Evolutionary conservation across 2,329 filamentous ascomycete species (phyloP).

Genomic region (Lachnellula willkommii): DNA sequence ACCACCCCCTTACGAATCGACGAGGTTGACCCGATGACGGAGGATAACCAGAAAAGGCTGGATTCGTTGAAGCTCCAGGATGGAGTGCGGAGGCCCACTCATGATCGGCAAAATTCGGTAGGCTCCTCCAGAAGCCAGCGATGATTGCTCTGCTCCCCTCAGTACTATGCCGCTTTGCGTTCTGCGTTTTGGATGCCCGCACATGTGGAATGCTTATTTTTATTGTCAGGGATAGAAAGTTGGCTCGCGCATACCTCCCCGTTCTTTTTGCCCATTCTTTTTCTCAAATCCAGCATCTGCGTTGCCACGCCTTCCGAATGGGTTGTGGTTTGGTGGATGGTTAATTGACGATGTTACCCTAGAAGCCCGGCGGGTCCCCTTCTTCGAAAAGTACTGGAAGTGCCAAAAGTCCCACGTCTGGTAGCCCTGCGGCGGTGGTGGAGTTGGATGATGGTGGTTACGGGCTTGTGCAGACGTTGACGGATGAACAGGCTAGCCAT

Average conservation of each 20-base stretch:
- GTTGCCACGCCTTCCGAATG: no score
- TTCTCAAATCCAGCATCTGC: not conserved
- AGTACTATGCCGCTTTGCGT: conserved; percentile 25
- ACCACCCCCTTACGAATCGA: conserved; percentile 52
- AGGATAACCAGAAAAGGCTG: conserved; percentile 80
- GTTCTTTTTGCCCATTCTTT: conserved; percentile 14
- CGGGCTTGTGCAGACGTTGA: conserved; percentile 13
- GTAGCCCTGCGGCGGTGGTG: not conserved
- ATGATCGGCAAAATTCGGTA: conserved; percentile 57
- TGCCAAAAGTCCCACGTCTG: conserved; percentile 8
- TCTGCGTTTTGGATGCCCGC: conserved; percentile 23
- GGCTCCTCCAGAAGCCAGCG: conserved; percentile 38
- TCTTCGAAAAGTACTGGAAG: conserved; percentile 7
- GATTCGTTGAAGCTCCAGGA: conserved; percentile 90
- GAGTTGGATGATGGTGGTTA: conserved; percentile 7
- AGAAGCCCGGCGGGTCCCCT: conserved; percentile 16
- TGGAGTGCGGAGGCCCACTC: conserved; percentile 49
- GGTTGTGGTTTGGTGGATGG: no score
- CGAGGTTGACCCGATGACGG: conserved; percentile 72
- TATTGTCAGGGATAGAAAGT: conserved; percentile 21
- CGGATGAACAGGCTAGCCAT: conserved; percentile 27
- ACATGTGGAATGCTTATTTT: conserved; percentile 11
- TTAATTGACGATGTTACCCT: not conserved
- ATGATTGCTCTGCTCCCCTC: conserved; percentile 24
- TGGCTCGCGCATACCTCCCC: conserved; percentile 26